Evolutionary conservation across 129 eudicot genomes (phyloP).

Genomic region (Dittrichia graveolens): DNA sequence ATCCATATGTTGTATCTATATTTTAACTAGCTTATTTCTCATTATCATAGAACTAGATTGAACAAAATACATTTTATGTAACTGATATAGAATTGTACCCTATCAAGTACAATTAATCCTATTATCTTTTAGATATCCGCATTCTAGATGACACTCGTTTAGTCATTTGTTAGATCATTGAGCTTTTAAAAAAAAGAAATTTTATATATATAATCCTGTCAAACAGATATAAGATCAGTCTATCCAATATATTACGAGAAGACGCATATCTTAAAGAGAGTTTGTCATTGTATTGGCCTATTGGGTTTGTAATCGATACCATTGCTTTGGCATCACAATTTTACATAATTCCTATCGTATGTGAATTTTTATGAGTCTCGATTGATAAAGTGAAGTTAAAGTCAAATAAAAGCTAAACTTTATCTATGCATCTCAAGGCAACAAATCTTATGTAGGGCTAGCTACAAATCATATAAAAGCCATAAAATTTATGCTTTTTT

Average conservation of each 20-base stretch:
- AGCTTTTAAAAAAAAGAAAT: no score
- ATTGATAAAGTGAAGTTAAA: constrained; percentile 13
- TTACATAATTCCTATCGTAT: background rate
- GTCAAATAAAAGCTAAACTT: constrained; percentile 10
- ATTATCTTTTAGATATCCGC: no score
- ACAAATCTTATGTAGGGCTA: constrained; percentile 13
- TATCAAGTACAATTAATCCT: no score
- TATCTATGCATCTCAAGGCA: background rate
- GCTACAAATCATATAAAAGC: constrained; percentile 9
- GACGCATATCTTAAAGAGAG: no score
- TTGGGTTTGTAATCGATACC: background rate
- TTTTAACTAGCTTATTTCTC: background rate
- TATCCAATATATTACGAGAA: no score
- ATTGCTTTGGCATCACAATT: background rate
- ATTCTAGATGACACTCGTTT: no score
- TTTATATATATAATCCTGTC: no score
- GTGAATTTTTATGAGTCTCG: background rate
- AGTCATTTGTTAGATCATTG: no score
- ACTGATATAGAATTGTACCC: background rate
- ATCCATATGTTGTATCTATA: constrained; percentile 23
- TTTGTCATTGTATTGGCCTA: no score
- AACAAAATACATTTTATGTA: background rate
- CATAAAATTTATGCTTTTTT: background rate
- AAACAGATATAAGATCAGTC: no score
- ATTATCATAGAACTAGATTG: background rate